phyloP scores from a whole-genome alignment of 2,329 filamentous ascomycete genomes.

The Aurifilum marmelostoma region DNA sequence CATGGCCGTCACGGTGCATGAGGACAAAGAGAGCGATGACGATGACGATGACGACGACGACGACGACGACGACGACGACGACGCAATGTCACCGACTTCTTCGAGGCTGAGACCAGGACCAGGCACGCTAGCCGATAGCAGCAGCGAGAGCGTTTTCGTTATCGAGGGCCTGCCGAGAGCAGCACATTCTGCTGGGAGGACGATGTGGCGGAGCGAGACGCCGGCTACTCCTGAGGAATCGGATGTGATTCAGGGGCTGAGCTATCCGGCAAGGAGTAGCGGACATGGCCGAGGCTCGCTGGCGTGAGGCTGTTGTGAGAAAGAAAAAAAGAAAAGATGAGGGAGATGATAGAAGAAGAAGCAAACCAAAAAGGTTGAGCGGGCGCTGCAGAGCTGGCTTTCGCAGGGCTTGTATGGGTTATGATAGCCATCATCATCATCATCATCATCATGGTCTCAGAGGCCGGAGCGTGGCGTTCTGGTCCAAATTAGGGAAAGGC shows the following conservation, averaged over 20 bases:
- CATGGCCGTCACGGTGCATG: conserved; percentile 30
- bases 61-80: conserved; percentile 18
- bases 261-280: conserved; percentile 6
- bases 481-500: background rate
- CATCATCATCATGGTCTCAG: background rate
- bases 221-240: conserved; percentile 34
- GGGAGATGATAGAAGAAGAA: too few relatives aligned
- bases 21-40: conserved; percentile 25
- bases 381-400: background rate
- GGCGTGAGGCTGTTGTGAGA: background rate
- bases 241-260: conserved; percentile 31
- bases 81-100: conserved; percentile 23
- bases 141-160: conserved; percentile 42
- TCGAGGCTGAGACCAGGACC: background rate
- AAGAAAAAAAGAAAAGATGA: background rate
- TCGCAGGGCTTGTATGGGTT: background rate
- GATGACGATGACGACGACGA: conserved; percentile 21
- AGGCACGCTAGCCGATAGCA: conserved; percentile 32
- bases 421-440: background rate
- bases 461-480: background rate
- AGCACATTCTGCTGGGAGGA: conserved; percentile 20
- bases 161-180: conserved; percentile 39
- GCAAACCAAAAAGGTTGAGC: conserved; percentile 30
- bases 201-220: conserved; percentile 29
- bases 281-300: background rate